Evolutionary conservation across 2,329 filamentous ascomycete genomes (phyloP), one percentile per base, ranked within the genome.

Genomic region (Rachicladosporium sp.): DNA sequence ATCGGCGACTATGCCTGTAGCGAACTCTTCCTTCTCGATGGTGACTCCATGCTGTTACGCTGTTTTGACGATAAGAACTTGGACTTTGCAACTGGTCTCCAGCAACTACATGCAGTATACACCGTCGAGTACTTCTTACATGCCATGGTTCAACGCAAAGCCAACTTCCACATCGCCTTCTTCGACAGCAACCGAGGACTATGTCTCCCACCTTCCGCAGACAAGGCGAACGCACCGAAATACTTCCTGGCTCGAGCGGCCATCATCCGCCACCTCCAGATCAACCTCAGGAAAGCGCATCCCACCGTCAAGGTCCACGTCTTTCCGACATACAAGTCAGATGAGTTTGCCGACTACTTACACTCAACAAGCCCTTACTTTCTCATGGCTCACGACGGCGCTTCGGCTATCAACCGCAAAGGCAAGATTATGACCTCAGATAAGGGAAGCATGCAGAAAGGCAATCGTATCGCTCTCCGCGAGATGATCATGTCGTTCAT

Each of bases 1-100:
- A 73, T 86, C 3, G 80, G 82, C 31, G 82, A 87, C 53, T 87
- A 82, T 58, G 80, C 79, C 3, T 81, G 82, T 15, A 75, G 74
- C 43, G 81, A 85, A 53, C 66, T 80, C 8, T 87, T 86, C 54
- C 63, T 80, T 15, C 70, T 87, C 23, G 79, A 87, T 46, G 81
- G 81, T 23, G 80, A 88, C 50, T 80, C 80, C 0, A 58, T 87
- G n/a, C 62, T 87, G 8, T 62, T 75, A 5, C 62, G 81, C 42
- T 79, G 73, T 50, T 72, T 86, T 35, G 61, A 64, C n/a, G 68
- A 80, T 46, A 63, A 69, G 8, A 66, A 70, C 13, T 70, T 87
- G 31, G 77, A 86, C 51, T 81, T 82, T 47, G 50, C 70, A 71
- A 67, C 65, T 37, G 81, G 80, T 1, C 79, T 82, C 42, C 81